phyloP scores from a whole-genome alignment of 208 protist genomes.

The Trypanosoma avium region DNA sequence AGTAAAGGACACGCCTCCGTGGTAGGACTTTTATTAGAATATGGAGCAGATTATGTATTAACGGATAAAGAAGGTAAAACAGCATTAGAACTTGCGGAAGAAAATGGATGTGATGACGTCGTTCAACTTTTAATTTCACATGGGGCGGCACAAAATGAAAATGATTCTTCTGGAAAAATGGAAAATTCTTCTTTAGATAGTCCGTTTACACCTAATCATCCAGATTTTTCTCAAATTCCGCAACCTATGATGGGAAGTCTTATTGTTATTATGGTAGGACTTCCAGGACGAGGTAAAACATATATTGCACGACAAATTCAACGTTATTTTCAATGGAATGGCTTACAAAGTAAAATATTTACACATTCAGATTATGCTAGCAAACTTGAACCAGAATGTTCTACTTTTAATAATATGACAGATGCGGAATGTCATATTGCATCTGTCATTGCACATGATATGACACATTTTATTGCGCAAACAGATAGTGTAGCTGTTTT shows the following conservation, averaged over 20 bases:
- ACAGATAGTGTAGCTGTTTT: constrained; percentile 76
- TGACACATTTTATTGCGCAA: constrained; percentile 59
- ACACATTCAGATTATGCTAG: constrained; percentile 56
- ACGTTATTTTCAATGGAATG: constrained; percentile 92
- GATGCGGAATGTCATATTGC: constrained; percentile 49
- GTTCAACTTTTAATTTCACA: constrained; percentile 42
- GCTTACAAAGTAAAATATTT: constrained; percentile 76
- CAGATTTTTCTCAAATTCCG: constrained; percentile 74
- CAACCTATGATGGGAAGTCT: constrained; percentile 85
- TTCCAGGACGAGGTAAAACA: constrained; percentile 88
- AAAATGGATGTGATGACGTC: constrained; percentile 52
- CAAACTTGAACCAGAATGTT: constrained; percentile 21
- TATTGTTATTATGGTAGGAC: constrained; percentile 91
- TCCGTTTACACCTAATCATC: constrained; percentile 38
- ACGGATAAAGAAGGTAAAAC: constrained; percentile 69
- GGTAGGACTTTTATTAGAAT: constrained; percentile 64
- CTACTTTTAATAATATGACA: constrained; percentile 1
- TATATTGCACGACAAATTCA: constrained; percentile 89
- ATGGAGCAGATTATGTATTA: constrained; percentile 51
- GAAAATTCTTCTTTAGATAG: constrained; percentile 17
- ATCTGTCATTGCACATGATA: constrained; percentile 50
- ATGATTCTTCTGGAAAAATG: constrained; percentile 20
- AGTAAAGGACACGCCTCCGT: constrained; percentile 54
- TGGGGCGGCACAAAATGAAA: constrained; percentile 14
- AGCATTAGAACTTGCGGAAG: constrained; percentile 56